A percentile compares a stretch with the other conserved stretches of the same genome.
Evolutionary conservation across 148 eudicot genomes (phyloP).

Genomic region (Linanthus parryae): DNA sequence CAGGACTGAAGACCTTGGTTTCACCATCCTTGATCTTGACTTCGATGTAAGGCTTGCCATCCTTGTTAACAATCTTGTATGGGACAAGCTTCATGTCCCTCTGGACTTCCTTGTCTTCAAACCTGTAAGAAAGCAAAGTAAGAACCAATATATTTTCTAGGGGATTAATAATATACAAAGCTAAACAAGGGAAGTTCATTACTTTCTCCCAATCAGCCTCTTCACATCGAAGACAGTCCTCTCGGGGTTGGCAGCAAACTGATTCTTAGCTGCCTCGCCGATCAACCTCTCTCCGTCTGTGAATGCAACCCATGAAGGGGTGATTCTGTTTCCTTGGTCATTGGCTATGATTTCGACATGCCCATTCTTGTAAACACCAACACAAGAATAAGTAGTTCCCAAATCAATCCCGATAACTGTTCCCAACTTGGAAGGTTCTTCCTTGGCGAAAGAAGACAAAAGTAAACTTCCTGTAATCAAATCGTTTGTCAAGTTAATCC

Average conservation of each 20-base stretch:
- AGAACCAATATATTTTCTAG: background rate
- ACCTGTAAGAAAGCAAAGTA: constrained; percentile 7
- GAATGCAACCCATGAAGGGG: constrained; percentile 78
- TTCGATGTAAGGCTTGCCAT: constrained; percentile 29
- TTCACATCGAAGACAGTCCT: constrained; percentile 70
- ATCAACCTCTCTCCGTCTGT: constrained; percentile 59
- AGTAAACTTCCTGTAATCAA: constrained; percentile 44
- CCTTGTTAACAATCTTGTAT: constrained; percentile 29
- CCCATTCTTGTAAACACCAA: constrained; percentile 63
- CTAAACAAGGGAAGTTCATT: background rate
- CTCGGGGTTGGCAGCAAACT: constrained; percentile 57
- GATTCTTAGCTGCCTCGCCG: constrained; percentile 75
- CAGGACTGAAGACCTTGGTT: constrained; percentile 37
- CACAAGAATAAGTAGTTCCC: constrained; percentile 65
- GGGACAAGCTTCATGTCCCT: constrained; percentile 33
- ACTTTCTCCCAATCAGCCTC: constrained; percentile 72
- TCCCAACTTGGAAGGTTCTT: constrained; percentile 53
- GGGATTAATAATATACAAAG: background rate
- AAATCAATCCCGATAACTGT: constrained; percentile 71
- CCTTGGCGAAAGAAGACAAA: constrained; percentile 48
- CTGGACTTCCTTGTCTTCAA: constrained; percentile 34
- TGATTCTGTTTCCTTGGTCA: constrained; percentile 76
- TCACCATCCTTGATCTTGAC: constrained; percentile 34
- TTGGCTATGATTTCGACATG: constrained; percentile 68
- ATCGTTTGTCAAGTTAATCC: background rate